Percentiles rank a stretch among this genome's conserved stretches.
phyloP scores from a whole-genome alignment of 768 basidiomycete genomes.

The Pulveroboletus sp. region DNA sequence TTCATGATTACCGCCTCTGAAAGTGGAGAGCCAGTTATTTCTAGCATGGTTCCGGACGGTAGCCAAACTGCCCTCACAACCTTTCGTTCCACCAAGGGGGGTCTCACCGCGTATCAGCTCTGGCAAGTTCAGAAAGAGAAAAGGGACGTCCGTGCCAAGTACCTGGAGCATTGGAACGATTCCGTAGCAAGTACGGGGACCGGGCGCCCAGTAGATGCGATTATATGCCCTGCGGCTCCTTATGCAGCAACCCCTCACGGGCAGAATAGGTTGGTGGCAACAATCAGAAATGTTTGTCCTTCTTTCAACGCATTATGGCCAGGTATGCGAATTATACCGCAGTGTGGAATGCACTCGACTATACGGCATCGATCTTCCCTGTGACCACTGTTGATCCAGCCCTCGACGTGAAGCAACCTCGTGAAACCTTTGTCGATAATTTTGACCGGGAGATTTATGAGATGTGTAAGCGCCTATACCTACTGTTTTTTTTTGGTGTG shows the following conservation, averaged over 20 bases:
- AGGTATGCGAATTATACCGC: conserved; percentile 55
- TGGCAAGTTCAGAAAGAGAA: conserved; percentile 63
- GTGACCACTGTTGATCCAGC: conserved; percentile 56
- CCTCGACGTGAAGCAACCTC: conserved; percentile 47
- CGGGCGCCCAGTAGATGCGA: conserved; percentile 72
- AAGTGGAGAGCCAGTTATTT: conserved; percentile 55
- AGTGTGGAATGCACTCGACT: conserved; percentile 72
- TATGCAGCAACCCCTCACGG: conserved; percentile 66
- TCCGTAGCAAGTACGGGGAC: conserved; percentile 55
- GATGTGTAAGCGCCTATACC: conserved; percentile 43
- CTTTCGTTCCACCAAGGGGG: conserved; percentile 28
- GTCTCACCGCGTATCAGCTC: conserved; percentile 53
- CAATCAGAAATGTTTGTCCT: background rate
- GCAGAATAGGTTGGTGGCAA: conserved; percentile 40
- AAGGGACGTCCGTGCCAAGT: conserved; percentile 48
- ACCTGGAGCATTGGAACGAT: conserved; percentile 62
- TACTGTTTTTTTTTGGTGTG: background rate
- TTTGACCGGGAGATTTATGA: conserved; percentile 50
- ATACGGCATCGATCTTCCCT: conserved; percentile 58
- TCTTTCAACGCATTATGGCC: background rate
- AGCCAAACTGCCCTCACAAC: conserved; percentile 7
- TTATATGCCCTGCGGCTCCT: conserved; percentile 64
- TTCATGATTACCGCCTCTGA: conserved; percentile 33
- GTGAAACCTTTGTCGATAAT: conserved; percentile 45
- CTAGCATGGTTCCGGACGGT: conserved; percentile 40